Evolutionary conservation across 179 eudicot genomes (phyloP).

Genomic region (Actinidia arguta): DNA sequence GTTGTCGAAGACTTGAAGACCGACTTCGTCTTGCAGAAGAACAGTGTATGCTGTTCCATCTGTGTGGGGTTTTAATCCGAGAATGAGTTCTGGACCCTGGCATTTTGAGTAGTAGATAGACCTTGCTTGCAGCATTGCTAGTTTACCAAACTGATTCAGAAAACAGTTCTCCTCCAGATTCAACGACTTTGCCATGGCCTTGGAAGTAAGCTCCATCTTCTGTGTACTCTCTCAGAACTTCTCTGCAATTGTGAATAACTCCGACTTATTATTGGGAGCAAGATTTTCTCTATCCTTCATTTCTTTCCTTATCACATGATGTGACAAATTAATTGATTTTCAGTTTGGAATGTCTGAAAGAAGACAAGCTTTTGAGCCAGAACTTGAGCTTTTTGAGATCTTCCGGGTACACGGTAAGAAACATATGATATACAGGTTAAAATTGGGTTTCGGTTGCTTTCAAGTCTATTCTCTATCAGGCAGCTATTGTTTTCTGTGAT

Average conservation of each 20-base stretch:
- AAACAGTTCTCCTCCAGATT: conserved; percentile 51
- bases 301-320: neutral
- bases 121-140: conserved; percentile 37
- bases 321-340: neutral
- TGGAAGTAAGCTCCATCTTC: conserved; percentile 36
- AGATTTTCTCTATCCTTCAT: neutral
- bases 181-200: conserved; percentile 49
- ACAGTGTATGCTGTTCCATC: conserved; percentile 52
- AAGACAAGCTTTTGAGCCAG: conserved; percentile 49
- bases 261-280: neutral
- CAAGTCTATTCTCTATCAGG: neutral
- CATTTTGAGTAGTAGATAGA: conserved; percentile 57
- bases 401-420: conserved; percentile 42
- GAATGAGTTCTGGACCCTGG: conserved; percentile 49
- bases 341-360: conserved; percentile 35
- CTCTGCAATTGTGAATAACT: conserved; percentile 25
- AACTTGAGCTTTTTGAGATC: conserved; percentile 37
- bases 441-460: conserved; percentile 37
- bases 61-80: conserved; percentile 58
- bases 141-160: conserved; percentile 48
- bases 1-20: conserved; percentile 52
- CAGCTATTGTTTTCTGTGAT: too few relatives aligned
- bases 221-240: conserved; percentile 36
- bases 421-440: conserved; percentile 53
- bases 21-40: conserved; percentile 48